These are phyloP conservation scores for Nemania sp. DNA, from an alignment of 2,329 filamentous ascomycete species.

Conservation along the genomic window DNA sequence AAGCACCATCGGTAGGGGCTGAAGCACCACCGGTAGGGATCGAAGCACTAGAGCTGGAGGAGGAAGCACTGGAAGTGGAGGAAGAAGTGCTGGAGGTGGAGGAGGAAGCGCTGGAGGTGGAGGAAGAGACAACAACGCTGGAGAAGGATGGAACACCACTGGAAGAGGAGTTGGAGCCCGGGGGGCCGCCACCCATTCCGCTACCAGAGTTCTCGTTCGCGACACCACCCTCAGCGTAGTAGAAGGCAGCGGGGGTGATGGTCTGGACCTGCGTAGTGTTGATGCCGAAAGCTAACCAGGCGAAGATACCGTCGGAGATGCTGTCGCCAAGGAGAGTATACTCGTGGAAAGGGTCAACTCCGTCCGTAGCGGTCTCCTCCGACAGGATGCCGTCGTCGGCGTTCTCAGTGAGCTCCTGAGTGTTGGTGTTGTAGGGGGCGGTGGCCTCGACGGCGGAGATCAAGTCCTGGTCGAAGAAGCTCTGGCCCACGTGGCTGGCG, in stretches of 20 bases:
- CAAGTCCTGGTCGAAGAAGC: conserved; percentile 28
- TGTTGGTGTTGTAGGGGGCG: conserved; percentile 23
- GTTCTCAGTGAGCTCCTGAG: conserved; percentile 26
- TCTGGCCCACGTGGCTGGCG: conserved; percentile 24
- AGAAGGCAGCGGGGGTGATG: conserved; percentile 51
- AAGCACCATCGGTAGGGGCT: no score
- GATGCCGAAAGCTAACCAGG: conserved; percentile 29
- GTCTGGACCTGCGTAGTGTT: conserved; percentile 29
- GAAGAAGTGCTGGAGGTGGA: no score
- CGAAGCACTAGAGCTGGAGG: no score
- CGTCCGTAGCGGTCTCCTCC: conserved; percentile 11
- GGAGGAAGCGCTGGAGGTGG: no score
- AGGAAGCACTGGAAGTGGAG: no score
- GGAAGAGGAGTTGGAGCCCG: conserved; percentile 3
- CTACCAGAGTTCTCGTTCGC: conserved; percentile 43
- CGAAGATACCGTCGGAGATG: conserved; percentile 22
- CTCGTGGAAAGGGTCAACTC: conserved; percentile 19
- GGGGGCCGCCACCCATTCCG: conserved; percentile 39
- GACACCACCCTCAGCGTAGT: conserved; percentile 52
- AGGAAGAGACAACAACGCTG: no score
- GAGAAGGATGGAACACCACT: not conserved
- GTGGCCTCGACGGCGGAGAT: conserved; percentile 20
- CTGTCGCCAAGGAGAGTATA: conserved; percentile 28
- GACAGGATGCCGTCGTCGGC: conserved; percentile 23
- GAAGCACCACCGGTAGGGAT: no score